Percentiles rank a stretch among this genome's conserved stretches.
Evolutionary conservation across 1,284 basidiomycete genomes (phyloP).

Genomic region (Apiotrichum porosum): DNA sequence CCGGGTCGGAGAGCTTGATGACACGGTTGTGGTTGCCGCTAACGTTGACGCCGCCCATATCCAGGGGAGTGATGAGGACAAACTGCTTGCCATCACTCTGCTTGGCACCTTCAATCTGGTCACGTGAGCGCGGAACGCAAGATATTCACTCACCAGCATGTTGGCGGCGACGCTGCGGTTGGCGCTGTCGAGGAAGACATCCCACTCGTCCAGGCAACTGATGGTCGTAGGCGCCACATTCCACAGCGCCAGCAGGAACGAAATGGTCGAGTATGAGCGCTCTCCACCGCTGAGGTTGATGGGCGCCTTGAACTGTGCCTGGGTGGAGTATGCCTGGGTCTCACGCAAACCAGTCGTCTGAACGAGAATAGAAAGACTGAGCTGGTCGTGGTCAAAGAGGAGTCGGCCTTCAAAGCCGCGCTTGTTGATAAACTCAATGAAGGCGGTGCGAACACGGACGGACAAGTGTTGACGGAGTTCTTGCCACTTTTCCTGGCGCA

Average conservation of each 20-base stretch:
- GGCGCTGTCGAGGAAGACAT: slow-evolving; percentile 93
- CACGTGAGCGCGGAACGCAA: slow-evolving; percentile 1
- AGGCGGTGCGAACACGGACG: slow-evolving; percentile 74
- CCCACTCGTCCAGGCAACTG: slow-evolving; percentile 82
- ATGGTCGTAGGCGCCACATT: slow-evolving; percentile 90
- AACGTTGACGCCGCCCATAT: slow-evolving; percentile 40
- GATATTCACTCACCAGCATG: slow-evolving; percentile 66
- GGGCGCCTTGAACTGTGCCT: slow-evolving; percentile 50
- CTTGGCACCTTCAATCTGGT: slow-evolving; percentile 77
- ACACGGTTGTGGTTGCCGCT: slow-evolving; percentile 29
- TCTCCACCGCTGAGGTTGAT: slow-evolving; percentile 78
- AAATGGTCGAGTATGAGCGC: slow-evolving; percentile 95
- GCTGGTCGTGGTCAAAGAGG: slow-evolving; percentile 68
- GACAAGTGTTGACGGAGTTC: slow-evolving; percentile 81
- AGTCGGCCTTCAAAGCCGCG: slow-evolving; percentile 79
- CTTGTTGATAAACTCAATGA: slow-evolving; percentile 72
- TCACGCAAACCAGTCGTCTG: slow-evolving; percentile 20
- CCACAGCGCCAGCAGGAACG: slow-evolving; percentile 88
- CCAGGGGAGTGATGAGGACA: slow-evolving; percentile 76
- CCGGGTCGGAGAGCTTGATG: slow-evolving; percentile 40
- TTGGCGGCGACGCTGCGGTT: slow-evolving; percentile 86
- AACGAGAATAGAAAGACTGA: slow-evolving; percentile 52
- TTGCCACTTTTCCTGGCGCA: slow-evolving; percentile 72
- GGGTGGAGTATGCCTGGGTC: background rate
- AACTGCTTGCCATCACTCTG: slow-evolving; percentile 80